Evolutionary conservation across 164 flowering plant genomes (phyloP).

Genomic region (Chimonanthus praecox): DNA sequence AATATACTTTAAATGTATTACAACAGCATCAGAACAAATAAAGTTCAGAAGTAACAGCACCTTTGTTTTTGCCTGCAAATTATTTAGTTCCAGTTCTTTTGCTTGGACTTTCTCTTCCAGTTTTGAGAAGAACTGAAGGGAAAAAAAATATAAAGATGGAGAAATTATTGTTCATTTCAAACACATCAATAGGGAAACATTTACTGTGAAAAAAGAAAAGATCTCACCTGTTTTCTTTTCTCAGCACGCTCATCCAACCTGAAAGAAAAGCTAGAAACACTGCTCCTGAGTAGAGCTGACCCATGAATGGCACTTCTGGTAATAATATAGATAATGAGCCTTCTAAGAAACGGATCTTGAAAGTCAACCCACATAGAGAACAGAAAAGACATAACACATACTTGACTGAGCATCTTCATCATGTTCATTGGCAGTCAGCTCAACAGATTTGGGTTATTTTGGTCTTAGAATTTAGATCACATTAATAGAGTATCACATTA

Average conservation of each 20-base stretch:
- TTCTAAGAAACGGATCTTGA: neutral
- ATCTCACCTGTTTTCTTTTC: constrained; percentile 66
- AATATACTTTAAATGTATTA: neutral
- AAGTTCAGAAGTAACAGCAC: neutral
- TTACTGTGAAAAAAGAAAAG: neutral
- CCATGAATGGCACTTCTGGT: constrained; percentile 36
- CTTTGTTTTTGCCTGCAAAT: constrained; percentile 74
- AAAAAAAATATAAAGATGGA: neutral
- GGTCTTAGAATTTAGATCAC: no score
- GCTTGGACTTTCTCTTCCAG: constrained; percentile 78
- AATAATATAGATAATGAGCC: constrained; percentile 2
- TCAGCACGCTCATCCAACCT: constrained; percentile 86
- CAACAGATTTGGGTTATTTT: no score
- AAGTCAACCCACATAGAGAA: neutral
- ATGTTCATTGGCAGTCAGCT: constrained; percentile 19
- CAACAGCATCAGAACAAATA: neutral
- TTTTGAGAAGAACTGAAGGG: constrained; percentile 54
- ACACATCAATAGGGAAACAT: neutral
- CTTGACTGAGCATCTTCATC: constrained; percentile 56
- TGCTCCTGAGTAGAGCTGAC: constrained; percentile 21
- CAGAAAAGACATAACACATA: constrained; percentile 38
- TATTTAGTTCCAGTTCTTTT: constrained; percentile 59
- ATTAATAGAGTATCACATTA: no score
- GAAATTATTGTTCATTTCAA: no score
- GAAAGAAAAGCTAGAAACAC: constrained; percentile 52